phyloP scores from a whole-genome alignment of 2,329 filamentous ascomycete genomes.

The Pyricularia grisea region DNA sequence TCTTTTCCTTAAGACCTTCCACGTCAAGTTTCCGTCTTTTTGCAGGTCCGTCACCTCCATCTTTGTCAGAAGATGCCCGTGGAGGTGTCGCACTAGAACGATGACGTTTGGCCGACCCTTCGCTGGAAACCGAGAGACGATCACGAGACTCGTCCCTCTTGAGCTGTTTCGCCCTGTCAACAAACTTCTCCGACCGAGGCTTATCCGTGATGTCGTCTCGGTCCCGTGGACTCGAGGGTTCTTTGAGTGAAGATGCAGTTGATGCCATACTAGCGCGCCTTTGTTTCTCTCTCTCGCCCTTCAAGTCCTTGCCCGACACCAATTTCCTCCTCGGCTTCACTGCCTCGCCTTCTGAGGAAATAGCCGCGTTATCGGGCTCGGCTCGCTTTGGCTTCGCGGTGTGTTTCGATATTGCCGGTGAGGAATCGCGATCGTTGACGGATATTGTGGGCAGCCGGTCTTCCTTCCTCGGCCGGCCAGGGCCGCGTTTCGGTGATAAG shows the following conservation, averaged over 20 bases:
- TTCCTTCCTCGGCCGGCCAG: conserved; percentile 46
- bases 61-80: conserved; percentile 40
- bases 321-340: conserved; percentile 53
- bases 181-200: conserved; percentile 43
- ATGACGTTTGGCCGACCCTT: conserved; percentile 46
- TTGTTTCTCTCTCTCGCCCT: conserved; percentile 49
- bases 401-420: conserved; percentile 38
- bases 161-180: conserved; percentile 50
- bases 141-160: conserved; percentile 54
- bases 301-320: conserved; percentile 52
- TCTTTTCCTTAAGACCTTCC: conserved; percentile 38
- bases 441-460: conserved; percentile 36
- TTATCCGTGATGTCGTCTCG: conserved; percentile 42
- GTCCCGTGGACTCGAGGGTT: conserved; percentile 44
- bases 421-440: conserved; percentile 43
- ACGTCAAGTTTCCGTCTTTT: conserved; percentile 50
- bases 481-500: conserved; percentile 38
- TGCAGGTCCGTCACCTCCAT: conserved; percentile 37
- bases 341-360: conserved; percentile 47
- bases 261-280: conserved; percentile 49
- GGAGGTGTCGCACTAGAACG: conserved; percentile 51
- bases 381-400: conserved; percentile 38
- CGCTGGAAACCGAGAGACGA: conserved; percentile 37
- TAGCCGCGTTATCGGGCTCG: conserved; percentile 42
- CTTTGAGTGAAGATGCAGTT: conserved; percentile 41